Percentiles rank a stretch among this genome's conserved stretches.
These are phyloP conservation scores for Carex arenaria DNA, from an alignment of 202 grass and related monocot genomes.

Conservation along the genomic window DNA sequence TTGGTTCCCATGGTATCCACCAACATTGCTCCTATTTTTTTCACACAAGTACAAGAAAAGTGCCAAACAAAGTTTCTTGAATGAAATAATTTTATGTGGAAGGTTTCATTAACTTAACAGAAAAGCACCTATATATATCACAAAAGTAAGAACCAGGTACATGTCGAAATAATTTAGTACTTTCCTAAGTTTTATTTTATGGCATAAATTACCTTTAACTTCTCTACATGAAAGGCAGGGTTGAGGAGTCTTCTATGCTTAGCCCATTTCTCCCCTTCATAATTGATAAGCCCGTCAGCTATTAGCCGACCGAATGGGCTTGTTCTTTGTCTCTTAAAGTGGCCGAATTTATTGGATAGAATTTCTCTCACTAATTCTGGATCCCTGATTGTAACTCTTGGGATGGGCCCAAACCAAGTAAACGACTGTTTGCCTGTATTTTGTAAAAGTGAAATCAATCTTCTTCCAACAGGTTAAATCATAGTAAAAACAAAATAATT, in stretches of 20 bases:
- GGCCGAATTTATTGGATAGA: conserved; percentile 51
- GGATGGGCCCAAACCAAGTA: conserved; percentile 52
- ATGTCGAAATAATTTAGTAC: too few relatives aligned
- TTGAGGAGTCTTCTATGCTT: conserved; percentile 75
- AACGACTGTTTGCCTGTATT: conserved; percentile 49
- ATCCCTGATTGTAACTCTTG: conserved; percentile 44
- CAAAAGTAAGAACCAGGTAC: too few relatives aligned
- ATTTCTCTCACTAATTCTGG: conserved; percentile 54
- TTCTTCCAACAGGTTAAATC: neutral
- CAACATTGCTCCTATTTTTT: too few relatives aligned
- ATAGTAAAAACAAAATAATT: too few relatives aligned
- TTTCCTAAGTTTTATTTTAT: neutral
- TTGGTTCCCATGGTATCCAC: too few relatives aligned
- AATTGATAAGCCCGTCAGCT: conserved; percentile 26
- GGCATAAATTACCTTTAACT: conserved; percentile 45
- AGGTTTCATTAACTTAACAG: too few relatives aligned
- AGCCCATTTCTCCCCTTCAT: conserved; percentile 76
- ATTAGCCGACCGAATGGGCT: conserved; percentile 24
- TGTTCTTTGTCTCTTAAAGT: conserved; percentile 32
- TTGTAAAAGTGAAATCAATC: neutral
- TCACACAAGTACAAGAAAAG: too few relatives aligned
- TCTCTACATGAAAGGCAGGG: conserved; percentile 75
- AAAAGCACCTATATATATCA: too few relatives aligned
- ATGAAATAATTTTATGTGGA: neutral
- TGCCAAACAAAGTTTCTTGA: too few relatives aligned